These are phyloP conservation scores for Nothophoma quercina DNA, from an alignment of 2,329 filamentous ascomycete genomes.

Conservation along the genomic window DNA sequence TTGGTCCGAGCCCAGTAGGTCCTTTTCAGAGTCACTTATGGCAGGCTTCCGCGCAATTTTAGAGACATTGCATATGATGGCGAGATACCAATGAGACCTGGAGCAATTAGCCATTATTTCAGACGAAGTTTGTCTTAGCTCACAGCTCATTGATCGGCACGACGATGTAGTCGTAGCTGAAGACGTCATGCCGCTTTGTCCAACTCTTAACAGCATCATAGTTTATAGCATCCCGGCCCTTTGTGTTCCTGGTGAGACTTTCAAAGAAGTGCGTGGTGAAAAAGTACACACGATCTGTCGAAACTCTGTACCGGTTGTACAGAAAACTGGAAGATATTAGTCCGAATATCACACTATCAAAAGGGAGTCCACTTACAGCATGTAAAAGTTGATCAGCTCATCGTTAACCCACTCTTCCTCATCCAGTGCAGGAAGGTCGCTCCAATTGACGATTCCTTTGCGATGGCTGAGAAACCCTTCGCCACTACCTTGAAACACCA, in stretches of 20 bases:
- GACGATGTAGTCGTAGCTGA: slow-evolving; percentile 86
- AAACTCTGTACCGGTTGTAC: slow-evolving; percentile 46
- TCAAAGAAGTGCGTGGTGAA: slow-evolving; percentile 95
- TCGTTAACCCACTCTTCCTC: slow-evolving; percentile 91
- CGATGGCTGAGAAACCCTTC: slow-evolving; percentile 7
- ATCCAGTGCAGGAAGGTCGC: slow-evolving; percentile 79
- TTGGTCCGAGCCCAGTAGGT: neutral
- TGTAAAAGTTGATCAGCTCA: slow-evolving; percentile 87
- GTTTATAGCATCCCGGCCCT: slow-evolving; percentile 67
- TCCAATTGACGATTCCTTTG: slow-evolving; percentile 62
- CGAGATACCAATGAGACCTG: slow-evolving; percentile 83
- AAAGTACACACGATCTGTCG: slow-evolving; percentile 76
- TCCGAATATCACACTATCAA: no score
- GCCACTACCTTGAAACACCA: neutral
- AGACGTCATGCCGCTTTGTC: slow-evolving; percentile 86
- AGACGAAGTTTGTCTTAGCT: slow-evolving; percentile 8
- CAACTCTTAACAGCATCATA: slow-evolving; percentile 86
- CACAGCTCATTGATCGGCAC: slow-evolving; percentile 86
- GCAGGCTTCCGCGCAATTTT: slow-evolving; percentile 59
- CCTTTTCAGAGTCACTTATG: slow-evolving; percentile 18
- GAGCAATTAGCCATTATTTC: slow-evolving; percentile 4
- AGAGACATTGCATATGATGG: slow-evolving; percentile 89
- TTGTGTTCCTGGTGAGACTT: slow-evolving; percentile 68
- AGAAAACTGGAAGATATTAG: slow-evolving; percentile 30
- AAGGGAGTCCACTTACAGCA: slow-evolving; percentile 67